phyloP scores from a whole-genome alignment of 441 rosid genomes.

The Gossypium trilobum region DNA sequence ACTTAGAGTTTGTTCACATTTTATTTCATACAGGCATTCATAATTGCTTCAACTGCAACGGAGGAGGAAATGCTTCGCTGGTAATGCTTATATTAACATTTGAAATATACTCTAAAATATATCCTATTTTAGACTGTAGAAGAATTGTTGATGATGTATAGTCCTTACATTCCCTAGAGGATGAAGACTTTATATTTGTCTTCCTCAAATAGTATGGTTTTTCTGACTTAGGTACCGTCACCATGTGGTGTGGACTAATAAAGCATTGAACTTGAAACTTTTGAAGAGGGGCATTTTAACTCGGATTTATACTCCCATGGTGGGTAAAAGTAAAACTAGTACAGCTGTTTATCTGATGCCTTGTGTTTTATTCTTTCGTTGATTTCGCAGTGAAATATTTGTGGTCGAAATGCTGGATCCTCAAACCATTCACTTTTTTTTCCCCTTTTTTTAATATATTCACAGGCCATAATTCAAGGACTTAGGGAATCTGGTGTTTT shows the following conservation, averaged over 20 bases:
- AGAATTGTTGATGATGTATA: neutral
- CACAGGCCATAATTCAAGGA: conserved; percentile 65
- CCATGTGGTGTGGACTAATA: conserved; percentile 67
- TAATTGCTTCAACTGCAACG: conserved; percentile 79
- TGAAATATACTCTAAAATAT: neutral
- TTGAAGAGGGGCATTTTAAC: conserved; percentile 65
- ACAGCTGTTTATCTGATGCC: neutral
- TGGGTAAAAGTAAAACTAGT: conserved; percentile 29
- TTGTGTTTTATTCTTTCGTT: neutral
- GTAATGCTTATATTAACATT: conserved; percentile 29
- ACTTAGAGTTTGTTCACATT: conserved; percentile 11
- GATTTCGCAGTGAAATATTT: neutral
- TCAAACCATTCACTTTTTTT: neutral
- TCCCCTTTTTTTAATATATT: neutral
- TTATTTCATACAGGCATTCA: conserved; percentile 62
- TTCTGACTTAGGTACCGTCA: conserved; percentile 56
- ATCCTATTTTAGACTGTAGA: too few relatives aligned
- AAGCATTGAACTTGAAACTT: conserved; percentile 45
- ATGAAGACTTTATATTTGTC: neutral
- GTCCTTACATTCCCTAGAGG: neutral
- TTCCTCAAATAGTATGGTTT: neutral
- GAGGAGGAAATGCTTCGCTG: conserved; percentile 89
- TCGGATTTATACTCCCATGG: conserved; percentile 76
- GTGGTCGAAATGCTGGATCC: neutral
- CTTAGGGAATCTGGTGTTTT: conserved; percentile 70